Evolutionary conservation across 2,329 filamentous ascomycete genomes (phyloP), one percentile per base, ranked within the genome.

Genomic region (Harringtonia lauricola): DNA sequence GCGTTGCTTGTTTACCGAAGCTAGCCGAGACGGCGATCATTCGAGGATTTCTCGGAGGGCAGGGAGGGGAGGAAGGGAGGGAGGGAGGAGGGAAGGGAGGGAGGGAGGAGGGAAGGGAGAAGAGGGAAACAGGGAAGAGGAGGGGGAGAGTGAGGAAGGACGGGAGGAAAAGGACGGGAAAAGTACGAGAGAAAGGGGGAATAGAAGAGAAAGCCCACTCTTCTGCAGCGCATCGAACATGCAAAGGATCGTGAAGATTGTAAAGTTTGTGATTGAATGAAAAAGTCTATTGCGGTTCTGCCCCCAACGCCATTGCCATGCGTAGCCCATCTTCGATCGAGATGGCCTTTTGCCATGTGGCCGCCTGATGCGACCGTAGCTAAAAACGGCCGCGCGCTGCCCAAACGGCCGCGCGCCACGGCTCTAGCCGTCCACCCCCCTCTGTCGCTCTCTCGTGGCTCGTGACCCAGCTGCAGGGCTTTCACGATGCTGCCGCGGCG

Each of bases 401-500:
- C n/a, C n/a, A n/a, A n/a, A n/a, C n/a, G n/a, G n/a, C n/a, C n/a
- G n/a, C n/a, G n/a, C n/a, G n/a, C n/a, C n/a, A n/a, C n/a, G n/a
- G n/a, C n/a, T n/a, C n/a, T n/a, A n/a, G n/a, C n/a, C n/a, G n/a
- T n/a, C n/a, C n/a, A n/a, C n/a, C n/a, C 24, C 6, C 24, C 24
- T 26, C 24, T 26, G 6, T 26, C 10, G 6, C 10, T 26, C 24
- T 26, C 24, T 26, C 24, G 24, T 26, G 24, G 10, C 24, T 10
- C 24, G n/a, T n/a, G n/a, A n/a, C n/a, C n/a, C n/a, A n/a, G n/a
- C n/a, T n/a, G n/a, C n/a, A n/a, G n/a, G n/a, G n/a, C n/a, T n/a
- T 26, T 41, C 15, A 34, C n/a, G 22, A 35, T 7, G 22, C 26
- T 1, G 57, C n/a, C n/a, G n/a, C n/a, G n/a, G n/a, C 56, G 9